Conservation (phyloP, 768 basidiomycete genomes). For the Coprinopsis cinerea region DNA sequence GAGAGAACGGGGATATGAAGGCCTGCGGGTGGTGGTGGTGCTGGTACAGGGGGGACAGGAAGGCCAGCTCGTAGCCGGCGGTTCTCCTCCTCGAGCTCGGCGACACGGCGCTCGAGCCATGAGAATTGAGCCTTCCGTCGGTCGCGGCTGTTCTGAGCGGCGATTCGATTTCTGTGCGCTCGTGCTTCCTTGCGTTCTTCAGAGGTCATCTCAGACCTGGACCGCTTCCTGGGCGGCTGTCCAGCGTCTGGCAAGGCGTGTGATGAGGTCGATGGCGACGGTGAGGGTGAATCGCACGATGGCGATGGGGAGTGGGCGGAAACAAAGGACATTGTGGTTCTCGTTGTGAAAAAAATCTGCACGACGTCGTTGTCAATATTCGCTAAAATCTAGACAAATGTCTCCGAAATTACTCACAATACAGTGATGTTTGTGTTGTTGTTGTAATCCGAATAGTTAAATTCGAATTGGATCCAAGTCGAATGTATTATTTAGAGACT, state of each 20-base stretch:
- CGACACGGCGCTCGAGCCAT: conserved; percentile 59
- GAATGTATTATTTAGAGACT: not conserved
- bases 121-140: conserved; percentile 80
- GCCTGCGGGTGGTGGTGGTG: conserved; percentile 17
- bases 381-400: not conserved
- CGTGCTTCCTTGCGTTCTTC: conserved; percentile 86
- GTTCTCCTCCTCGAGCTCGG: conserved; percentile 83
- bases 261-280: conserved; percentile 15
- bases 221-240: conserved; percentile 64
- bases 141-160: conserved; percentile 90
- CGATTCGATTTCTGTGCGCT: conserved; percentile 88
- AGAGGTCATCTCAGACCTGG: conserved; percentile 53
- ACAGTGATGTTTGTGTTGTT: not conserved
- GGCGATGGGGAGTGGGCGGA: conserved; percentile 29
- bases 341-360: conserved; percentile 7
- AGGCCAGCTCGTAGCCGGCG: conserved; percentile 57
- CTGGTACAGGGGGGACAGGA: conserved; percentile 6
- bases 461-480: too few relatives aligned
- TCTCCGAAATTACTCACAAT: too few relatives aligned
- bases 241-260: not conserved
- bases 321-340: conserved; percentile 12
- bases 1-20: conserved; percentile 19
- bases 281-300: conserved; percentile 20
- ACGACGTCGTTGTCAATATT: not conserved
- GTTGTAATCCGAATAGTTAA: not conserved